phyloP scores from a whole-genome alignment of 805 yeast species.

The Starmera dryadoides region DNA sequence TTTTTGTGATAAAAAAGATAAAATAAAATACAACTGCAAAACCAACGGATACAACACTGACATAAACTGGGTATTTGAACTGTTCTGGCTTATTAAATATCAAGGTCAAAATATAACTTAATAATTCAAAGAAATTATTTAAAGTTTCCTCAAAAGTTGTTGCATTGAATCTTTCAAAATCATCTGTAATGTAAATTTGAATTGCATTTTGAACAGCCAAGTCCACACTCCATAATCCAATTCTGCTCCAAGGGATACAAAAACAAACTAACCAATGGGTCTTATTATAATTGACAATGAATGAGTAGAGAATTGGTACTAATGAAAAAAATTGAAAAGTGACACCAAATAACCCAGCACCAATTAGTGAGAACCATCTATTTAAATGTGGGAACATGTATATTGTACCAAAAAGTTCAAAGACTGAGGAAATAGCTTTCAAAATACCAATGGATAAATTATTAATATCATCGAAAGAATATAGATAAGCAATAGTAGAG shows the following conservation, averaged over 20 bases:
- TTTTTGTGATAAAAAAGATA: conserved; percentile 6
- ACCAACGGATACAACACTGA: conserved; percentile 9
- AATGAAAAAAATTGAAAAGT: conserved; percentile 23
- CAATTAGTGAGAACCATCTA: conserved; percentile 18
- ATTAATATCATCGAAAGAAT: conserved; percentile 21
- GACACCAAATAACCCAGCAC: conserved; percentile 24
- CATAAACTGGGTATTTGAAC: conserved; percentile 22
- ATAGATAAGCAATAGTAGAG: conserved; percentile 27
- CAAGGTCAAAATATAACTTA: conserved; percentile 22
- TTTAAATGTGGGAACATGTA: conserved; percentile 23
- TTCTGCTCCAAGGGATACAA: conserved; percentile 24
- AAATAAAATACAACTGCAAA: conserved; percentile 2
- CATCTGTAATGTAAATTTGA: conserved; percentile 26
- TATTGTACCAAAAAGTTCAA: conserved; percentile 27
- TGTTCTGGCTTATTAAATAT: conserved; percentile 21
- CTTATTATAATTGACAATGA: conserved; percentile 5
- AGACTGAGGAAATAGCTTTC: conserved; percentile 23
- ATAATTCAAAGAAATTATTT: conserved; percentile 23
- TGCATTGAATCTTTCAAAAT: conserved; percentile 22
- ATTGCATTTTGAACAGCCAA: conserved; percentile 26
- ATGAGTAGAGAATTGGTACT: conserved; percentile 17
- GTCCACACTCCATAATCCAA: conserved; percentile 37
- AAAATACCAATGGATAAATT: conserved; percentile 25
- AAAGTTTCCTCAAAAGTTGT: conserved; percentile 28
- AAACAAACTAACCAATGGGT: conserved; percentile 16